A percentile compares a stretch with the other conserved stretches of the same genome.
These are phyloP conservation scores for Jackrogersella multiformis DNA, from an alignment of 495 filamentous ascomycete genomes.

Conservation along the genomic window DNA sequence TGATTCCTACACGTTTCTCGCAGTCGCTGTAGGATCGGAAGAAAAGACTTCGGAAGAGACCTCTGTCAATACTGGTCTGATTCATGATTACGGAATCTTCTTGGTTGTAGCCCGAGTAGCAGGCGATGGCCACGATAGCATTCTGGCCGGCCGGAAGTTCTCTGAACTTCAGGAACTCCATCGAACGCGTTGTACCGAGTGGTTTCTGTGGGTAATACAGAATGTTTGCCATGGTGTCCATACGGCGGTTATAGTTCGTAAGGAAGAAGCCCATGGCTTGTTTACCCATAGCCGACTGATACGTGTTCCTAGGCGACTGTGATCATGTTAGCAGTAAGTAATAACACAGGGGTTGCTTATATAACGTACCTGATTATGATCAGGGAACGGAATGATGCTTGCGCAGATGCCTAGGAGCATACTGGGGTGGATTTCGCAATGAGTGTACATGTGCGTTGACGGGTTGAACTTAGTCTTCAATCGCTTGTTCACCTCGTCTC, in stretches of 20 bases:
- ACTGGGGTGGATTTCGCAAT: slow-evolving; percentile 98
- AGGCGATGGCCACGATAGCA: slow-evolving; percentile 95
- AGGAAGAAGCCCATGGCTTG: slow-evolving; percentile 99
- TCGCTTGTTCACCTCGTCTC: slow-evolving; percentile 69
- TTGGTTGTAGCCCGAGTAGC: slow-evolving; percentile 99
- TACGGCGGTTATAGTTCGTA: slow-evolving; percentile 92
- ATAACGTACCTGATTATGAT: slow-evolving; percentile 84
- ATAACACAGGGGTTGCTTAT: background rate
- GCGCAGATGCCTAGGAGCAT: slow-evolving; percentile 99
- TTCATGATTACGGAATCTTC: slow-evolving; percentile 99
- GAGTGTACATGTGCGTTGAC: slow-evolving; percentile 87
- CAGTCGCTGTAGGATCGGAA: slow-evolving; percentile 96
- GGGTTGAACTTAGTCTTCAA: slow-evolving; percentile 85
- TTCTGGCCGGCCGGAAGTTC: slow-evolving; percentile 98
- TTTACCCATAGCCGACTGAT: slow-evolving; percentile 99
- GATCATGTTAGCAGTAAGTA: slow-evolving; percentile 7
- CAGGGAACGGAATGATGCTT: slow-evolving; percentile 99
- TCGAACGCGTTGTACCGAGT: slow-evolving; percentile 91
- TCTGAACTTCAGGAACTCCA: slow-evolving; percentile 98
- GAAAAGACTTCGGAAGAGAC: slow-evolving; percentile 96
- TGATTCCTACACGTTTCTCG: slow-evolving; percentile 92
- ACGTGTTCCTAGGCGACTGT: slow-evolving; percentile 95
- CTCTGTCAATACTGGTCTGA: slow-evolving; percentile 96
- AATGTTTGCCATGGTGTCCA: slow-evolving; percentile 99
- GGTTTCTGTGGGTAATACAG: slow-evolving; percentile 99